Evolutionary conservation across 495 filamentous ascomycete species (phyloP), one percentile per base, ranked within the genome.

Genomic region (Physcia stellaris): DNA sequence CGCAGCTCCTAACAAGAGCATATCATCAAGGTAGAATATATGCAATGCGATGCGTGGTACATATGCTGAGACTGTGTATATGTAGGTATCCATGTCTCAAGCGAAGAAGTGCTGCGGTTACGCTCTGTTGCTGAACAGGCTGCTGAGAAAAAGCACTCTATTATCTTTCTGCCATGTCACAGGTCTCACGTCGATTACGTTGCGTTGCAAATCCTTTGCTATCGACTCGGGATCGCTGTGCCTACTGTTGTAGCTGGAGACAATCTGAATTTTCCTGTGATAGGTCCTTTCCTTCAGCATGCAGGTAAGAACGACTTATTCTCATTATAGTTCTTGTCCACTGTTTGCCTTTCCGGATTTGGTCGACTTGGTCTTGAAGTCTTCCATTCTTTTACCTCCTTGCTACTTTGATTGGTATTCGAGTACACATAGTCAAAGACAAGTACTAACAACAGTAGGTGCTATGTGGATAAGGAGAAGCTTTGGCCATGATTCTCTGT

Each of bases 111-210:
- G 26, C 54, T 90, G 28, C 72, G 83, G 13, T 55, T 98, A 35
- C 64, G 88, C 28, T 75, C 67, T 2, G 81, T 94, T 16, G 90
- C 90, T 5, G 73, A 84, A 47, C 63, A 80, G 53, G 88, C 90
- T 1, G 77, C 77, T 28, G 70, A 71, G 51, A 83, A 88, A 47
- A 92, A 93, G 56, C 86, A 94, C 54, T 92, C 84, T 35, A 90
- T 96, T 42, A 83, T 98, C 34, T 98, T 98, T 56, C 58, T 98
- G 39, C 90, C 90, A 0, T 94, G 85, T 43, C 90, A 98, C 57
- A 75, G 85, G 38, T 92, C 83, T 0, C 90, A 98, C 52, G 80
- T 96, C 38, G 90, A 98, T 50, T 98, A 98, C 50, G 84, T 98
- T 34, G 83, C 83, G 0, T 62, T 95, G 24, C 90, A 95, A 56